phyloP scores from a whole-genome alignment of 129 eudicot species.

The Centaurea solstitialis region DNA sequence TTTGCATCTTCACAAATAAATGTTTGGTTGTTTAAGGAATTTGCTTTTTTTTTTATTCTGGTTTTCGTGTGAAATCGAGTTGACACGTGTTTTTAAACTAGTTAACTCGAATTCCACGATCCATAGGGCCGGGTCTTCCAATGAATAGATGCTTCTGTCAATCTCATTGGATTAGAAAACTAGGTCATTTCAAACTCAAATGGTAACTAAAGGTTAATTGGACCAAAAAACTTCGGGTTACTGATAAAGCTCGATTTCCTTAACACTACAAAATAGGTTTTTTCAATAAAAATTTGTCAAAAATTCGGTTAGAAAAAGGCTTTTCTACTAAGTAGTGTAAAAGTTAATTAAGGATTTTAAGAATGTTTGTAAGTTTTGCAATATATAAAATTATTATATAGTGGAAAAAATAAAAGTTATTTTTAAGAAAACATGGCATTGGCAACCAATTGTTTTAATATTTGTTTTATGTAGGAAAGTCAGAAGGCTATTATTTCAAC shows the following conservation, averaged over 20 bases:
- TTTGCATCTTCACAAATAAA: neutral
- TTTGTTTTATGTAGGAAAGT: conserved; percentile 5
- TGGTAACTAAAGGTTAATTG: neutral
- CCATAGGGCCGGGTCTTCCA: too few relatives aligned
- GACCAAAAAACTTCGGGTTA: neutral
- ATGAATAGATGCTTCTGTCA: neutral
- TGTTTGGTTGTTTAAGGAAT: neutral
- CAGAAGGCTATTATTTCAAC: conserved; percentile 9
- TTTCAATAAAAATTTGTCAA: too few relatives aligned
- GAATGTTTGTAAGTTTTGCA: neutral
- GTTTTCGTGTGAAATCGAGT: neutral
- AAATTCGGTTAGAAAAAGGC: too few relatives aligned
- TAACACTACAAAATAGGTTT: too few relatives aligned
- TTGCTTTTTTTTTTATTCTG: too few relatives aligned
- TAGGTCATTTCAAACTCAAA: neutral
- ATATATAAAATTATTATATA: neutral
- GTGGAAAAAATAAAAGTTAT: neutral
- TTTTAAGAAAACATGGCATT: neutral
- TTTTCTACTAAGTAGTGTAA: too few relatives aligned
- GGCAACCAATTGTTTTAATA: neutral
- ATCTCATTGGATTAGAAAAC: neutral
- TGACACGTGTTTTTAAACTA: neutral
- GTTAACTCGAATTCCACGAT: neutral
- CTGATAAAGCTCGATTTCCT: neutral
- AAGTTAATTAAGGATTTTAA: neutral